Evolutionary conservation across 108 stramenopile genomes (phyloP).

Genomic region (Licmophora abbreviata): DNA sequence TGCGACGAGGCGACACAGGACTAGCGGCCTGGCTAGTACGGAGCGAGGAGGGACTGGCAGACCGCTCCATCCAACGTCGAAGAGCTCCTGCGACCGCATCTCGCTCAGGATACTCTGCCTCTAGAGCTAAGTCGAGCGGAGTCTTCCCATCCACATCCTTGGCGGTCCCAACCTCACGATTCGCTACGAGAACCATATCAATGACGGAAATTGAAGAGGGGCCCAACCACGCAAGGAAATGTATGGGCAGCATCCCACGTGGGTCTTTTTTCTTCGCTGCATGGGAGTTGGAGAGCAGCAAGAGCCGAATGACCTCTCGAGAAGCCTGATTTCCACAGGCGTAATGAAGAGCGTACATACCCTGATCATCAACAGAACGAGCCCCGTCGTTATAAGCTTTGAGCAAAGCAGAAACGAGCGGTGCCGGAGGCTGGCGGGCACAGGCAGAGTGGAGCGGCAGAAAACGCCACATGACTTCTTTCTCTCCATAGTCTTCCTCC

Average conservation of each 20-base stretch:
- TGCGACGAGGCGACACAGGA: not conserved
- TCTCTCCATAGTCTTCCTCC: conserved; percentile 11
- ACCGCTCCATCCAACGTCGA: conserved; percentile 29
- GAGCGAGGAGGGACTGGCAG: not conserved
- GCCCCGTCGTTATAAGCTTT: conserved; percentile 51
- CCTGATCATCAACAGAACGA: conserved; percentile 66
- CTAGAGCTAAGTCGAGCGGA: conserved; percentile 46
- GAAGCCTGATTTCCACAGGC: conserved; percentile 66
- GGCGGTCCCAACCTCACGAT: conserved; percentile 37
- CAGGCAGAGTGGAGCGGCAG: conserved; percentile 75
- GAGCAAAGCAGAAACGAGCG: conserved; percentile 46
- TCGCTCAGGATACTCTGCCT: conserved; percentile 44
- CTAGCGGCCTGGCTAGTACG: conserved; percentile 2
- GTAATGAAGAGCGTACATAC: conserved; percentile 75
- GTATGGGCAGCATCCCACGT: conserved; percentile 75
- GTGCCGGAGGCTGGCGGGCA: conserved; percentile 60
- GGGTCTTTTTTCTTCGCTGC: conserved; percentile 56
- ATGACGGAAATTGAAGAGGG: conserved; percentile 42
- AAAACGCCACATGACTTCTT: conserved; percentile 67
- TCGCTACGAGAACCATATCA: conserved; percentile 70
- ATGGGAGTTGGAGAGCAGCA: conserved; percentile 60
- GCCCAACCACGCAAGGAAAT: conserved; percentile 77
- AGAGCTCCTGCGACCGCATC: conserved; percentile 34
- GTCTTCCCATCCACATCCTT: conserved; percentile 70
- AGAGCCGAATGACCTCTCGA: conserved; percentile 48